Evolutionary conservation across 2,329 filamentous ascomycete species (phyloP).

Genomic region (Fusarium agapanthi): DNA sequence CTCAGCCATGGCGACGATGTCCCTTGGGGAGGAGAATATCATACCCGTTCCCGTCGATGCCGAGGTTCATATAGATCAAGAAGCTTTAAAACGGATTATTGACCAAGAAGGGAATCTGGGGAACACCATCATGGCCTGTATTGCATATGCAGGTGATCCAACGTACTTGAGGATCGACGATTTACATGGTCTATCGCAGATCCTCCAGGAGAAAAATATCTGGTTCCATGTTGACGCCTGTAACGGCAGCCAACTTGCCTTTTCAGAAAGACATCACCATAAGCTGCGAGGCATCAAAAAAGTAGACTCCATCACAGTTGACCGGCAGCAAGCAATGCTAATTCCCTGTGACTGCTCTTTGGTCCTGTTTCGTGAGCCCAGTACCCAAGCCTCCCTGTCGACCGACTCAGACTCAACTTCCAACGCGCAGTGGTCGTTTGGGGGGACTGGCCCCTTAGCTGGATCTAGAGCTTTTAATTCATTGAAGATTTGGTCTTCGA

Average conservation of each 20-base stretch:
- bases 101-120: not conserved
- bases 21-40: not conserved
- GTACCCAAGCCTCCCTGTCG: rapidly evolving
- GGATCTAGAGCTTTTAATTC: not conserved
- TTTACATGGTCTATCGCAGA: not conserved
- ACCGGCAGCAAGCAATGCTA: not conserved
- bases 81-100: not conserved
- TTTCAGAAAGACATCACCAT: not conserved
- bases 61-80: not conserved
- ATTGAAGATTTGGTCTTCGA: not conserved
- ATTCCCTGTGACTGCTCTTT: not conserved
- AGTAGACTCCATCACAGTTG: not conserved
- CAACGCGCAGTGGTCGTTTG: not conserved
- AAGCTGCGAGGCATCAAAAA: not conserved
- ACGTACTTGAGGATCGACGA: not conserved
- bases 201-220: not conserved
- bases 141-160: not conserved
- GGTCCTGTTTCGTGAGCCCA: not conserved
- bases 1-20: not conserved
- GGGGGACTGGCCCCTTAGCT: rapidly evolving
- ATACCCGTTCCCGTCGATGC: not conserved
- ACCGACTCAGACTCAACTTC: not conserved
- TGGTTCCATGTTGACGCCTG: not conserved
- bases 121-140: not conserved
- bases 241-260: not conserved